These are phyloP conservation scores for Chrysopogon serrulatus DNA, from an alignment of 176 grass and related monocot species.

Conservation along the genomic window DNA sequence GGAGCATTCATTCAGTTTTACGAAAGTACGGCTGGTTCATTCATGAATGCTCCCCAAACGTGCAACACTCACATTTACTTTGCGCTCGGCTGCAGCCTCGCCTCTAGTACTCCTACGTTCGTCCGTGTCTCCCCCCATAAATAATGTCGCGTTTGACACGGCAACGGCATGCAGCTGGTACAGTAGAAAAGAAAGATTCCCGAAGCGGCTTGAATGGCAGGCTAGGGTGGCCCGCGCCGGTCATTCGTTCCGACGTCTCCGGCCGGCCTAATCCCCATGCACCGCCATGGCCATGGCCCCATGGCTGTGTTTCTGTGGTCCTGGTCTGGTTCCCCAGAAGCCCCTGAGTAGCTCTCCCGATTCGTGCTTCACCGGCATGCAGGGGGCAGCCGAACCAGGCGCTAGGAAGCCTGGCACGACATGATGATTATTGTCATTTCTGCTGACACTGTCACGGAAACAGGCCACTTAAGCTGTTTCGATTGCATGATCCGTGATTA, in stretches of 20 bases:
- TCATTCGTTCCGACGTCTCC: constrained; percentile 12
- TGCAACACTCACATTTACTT: not conserved
- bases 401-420: too few species aligned
- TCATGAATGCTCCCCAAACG: not conserved
- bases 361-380: constrained; percentile 10
- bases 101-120: too few species aligned
- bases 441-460: not conserved
- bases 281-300: not conserved
- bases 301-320: not conserved
- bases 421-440: not conserved
- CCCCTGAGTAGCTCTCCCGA: not conserved
- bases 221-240: not conserved
- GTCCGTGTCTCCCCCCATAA: not conserved
- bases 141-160: constrained; percentile 10
- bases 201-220: constrained; percentile 21
- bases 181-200: constrained; percentile 47
- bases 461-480: not conserved
- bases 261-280: constrained; percentile 21
- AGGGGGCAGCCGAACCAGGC: not conserved
- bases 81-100: too few species aligned
- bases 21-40: not conserved
- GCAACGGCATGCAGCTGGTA: not conserved
- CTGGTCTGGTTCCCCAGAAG: constrained; percentile 20
- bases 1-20: not conserved
- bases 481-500: not conserved